Evolutionary conservation across 306 rosid species (phyloP), one percentile per base, ranked within the genome.

Genomic region (Begonia loranthoides): DNA sequence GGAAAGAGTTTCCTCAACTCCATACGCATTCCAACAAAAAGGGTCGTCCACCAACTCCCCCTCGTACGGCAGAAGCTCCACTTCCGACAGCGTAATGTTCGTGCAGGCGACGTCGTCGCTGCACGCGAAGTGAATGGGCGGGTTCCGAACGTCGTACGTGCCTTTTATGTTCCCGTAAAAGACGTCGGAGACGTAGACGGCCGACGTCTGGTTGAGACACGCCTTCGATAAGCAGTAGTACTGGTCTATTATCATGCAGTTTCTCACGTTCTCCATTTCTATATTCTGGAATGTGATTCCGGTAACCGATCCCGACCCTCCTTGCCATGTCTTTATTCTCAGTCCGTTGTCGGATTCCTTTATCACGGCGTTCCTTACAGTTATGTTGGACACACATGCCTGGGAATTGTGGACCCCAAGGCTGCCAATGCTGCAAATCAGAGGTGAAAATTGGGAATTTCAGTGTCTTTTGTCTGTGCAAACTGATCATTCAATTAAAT

Each of bases 301-400:
- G 0, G 76, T 58, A 36, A 92, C 99, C 1, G 94, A 71, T 0
- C 99, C 96, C 43, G 73, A 66, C 3, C 99, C 96, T 0, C 99
- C 99, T 73, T 92, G 99, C 99, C 99, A 92, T 57, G 99, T 92
- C 76, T 92, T 92, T 51, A 92, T 83, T 24, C 99, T 72, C 0
- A 86, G 50, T 5, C 99, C 99, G 12, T 92, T 92, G 77, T 92
- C 94, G 2, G 99, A 86, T 61, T 86, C 87, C 41, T 44, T 78
- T 15, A 92, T 83, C 56, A 78, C 52, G 0, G 73, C 61, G 24
- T 92, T 66, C 0, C 74, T 73, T 1, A 92, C 99, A 0, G 96
- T 83, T 60, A 86, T 33, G 83, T 92, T 86, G 1, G 94, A 72
- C 12, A 92, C 99, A 52, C 99, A 92, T 51, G 99, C 99, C 49